Evolutionary conservation across 2,329 filamentous ascomycete genomes (phyloP).

Genomic region (Pseudogymnoascus sp.): DNA sequence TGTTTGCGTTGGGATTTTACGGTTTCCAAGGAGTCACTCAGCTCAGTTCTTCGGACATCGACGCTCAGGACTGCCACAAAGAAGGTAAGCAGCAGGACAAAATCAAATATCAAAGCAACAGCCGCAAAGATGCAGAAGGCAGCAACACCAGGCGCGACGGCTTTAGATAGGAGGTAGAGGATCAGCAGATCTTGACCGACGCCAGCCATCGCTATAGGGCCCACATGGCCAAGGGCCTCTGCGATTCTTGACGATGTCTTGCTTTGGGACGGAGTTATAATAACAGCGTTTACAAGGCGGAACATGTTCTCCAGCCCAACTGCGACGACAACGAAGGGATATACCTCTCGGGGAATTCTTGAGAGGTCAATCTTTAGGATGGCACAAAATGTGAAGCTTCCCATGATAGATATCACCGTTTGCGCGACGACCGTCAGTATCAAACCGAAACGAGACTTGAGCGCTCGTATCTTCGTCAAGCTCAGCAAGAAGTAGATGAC

Average conservation of each 20-base stretch:
- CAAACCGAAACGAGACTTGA: slow-evolving; percentile 67
- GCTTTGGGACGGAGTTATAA: slow-evolving; percentile 60
- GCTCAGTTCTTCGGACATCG: slow-evolving; percentile 66
- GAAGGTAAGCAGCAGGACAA: slow-evolving; percentile 70
- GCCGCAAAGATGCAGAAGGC: slow-evolving; percentile 70
- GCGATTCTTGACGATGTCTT: slow-evolving; percentile 61
- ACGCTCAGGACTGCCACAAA: slow-evolving; percentile 72
- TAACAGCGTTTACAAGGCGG: slow-evolving; percentile 67
- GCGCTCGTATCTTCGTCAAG: slow-evolving; percentile 59
- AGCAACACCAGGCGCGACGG: slow-evolving; percentile 61
- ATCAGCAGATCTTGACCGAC: slow-evolving; percentile 61
- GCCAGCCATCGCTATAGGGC: slow-evolving; percentile 58
- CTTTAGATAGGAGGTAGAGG: slow-evolving; percentile 53
- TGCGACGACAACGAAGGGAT: slow-evolving; percentile 66
- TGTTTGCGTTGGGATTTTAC: slow-evolving; percentile 4
- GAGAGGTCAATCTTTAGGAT: slow-evolving; percentile 67
- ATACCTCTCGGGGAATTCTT: slow-evolving; percentile 63
- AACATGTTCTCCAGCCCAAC: slow-evolving; percentile 75
- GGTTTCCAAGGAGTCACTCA: slow-evolving; percentile 57
- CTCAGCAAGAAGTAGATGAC: slow-evolving; percentile 57
- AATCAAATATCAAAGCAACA: slow-evolving; percentile 67
- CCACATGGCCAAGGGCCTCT: slow-evolving; percentile 64
- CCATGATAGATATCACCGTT: slow-evolving; percentile 63
- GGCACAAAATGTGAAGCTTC: slow-evolving; percentile 71
- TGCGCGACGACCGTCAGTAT: slow-evolving; percentile 63